A percentile compares a stretch with the other conserved stretches of the same genome.
Conservation (phyloP, 2,329 filamentous ascomycete species). For the Arachnopeziza araneosa region DNA sequence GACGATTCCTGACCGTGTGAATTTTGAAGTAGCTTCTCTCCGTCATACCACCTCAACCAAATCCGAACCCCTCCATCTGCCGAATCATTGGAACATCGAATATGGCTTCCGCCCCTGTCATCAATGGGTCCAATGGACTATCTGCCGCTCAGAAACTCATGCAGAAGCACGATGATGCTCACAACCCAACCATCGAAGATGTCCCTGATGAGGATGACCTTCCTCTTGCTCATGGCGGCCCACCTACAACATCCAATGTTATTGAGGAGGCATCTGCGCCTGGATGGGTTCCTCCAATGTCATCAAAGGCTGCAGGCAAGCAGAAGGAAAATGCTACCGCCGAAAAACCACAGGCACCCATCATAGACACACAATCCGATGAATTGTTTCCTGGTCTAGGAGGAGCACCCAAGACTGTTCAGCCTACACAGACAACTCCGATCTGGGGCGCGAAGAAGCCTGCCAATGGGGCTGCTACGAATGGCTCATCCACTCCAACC, state of each 20-base stretch:
- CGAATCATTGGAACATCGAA: not conserved
- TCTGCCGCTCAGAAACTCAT: conserved; percentile 50
- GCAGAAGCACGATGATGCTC: conserved; percentile 52
- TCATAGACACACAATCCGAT: conserved; percentile 78
- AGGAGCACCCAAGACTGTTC: conserved; percentile 51
- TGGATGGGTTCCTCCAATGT: conserved; percentile 44
- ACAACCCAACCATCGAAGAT: conserved; percentile 71
- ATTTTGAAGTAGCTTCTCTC: not conserved
- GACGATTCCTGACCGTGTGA: not conserved
- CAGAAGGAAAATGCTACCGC: conserved; percentile 51
- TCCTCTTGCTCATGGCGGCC: conserved; percentile 33
- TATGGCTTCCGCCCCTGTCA: conserved; percentile 26
- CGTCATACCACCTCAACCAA: not conserved
- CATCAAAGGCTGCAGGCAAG: conserved; percentile 63
- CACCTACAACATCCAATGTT: conserved; percentile 1
- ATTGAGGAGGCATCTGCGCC: conserved; percentile 38
- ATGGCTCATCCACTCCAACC: conserved; percentile 55
- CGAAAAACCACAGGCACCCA: conserved; percentile 32
- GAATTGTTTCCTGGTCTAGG: conserved; percentile 94
- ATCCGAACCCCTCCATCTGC: not conserved
- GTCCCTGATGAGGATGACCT: conserved; percentile 76
- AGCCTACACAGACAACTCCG: conserved; percentile 42
- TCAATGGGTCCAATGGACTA: conserved; percentile 20
- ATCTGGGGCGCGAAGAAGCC: conserved; percentile 73
- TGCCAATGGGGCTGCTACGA: conserved; percentile 35